Conservation (phyloP, 768 basidiomycete genomes). For the Fomitopsis serialis region DNA sequence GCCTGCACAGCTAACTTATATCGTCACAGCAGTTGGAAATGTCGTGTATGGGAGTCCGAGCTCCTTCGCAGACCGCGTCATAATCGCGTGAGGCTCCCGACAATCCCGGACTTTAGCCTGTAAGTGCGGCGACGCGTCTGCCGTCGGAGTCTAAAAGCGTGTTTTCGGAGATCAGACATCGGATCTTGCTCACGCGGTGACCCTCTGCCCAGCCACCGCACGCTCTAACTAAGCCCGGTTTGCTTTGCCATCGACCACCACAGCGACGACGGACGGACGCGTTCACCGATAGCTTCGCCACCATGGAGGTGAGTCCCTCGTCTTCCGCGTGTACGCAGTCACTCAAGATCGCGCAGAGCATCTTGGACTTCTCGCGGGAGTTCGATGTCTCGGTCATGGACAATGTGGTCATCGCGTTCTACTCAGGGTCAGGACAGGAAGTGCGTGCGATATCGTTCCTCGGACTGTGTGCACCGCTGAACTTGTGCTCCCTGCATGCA, state of each 20-base stretch:
- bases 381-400: conserved; percentile 93
- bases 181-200: conserved; percentile 14
- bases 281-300: conserved; percentile 18
- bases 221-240: conserved; percentile 16
- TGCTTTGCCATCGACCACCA: conserved; percentile 17
- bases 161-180: background rate
- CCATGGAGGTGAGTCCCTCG: conserved; percentile 34
- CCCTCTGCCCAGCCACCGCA: conserved; percentile 26
- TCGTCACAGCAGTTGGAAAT: too few relatives aligned
- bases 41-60: too few relatives aligned
- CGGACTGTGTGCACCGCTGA: background rate
- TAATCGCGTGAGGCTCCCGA: background rate
- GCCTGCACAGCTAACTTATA: too few relatives aligned
- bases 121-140: background rate
- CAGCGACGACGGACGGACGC: conserved; percentile 15
- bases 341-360: conserved; percentile 42
- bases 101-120: background rate
- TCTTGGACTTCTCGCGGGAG: conserved; percentile 91
- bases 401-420: conserved; percentile 89
- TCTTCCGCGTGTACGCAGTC: background rate
- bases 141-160: conserved; percentile 1
- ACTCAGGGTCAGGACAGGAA: conserved; percentile 79
- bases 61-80: too few relatives aligned
- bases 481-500: conserved; percentile 26
- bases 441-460: conserved; percentile 38